phyloP scores from a whole-genome alignment of 1,284 basidiomycete species.

The Pterula multifida region DNA sequence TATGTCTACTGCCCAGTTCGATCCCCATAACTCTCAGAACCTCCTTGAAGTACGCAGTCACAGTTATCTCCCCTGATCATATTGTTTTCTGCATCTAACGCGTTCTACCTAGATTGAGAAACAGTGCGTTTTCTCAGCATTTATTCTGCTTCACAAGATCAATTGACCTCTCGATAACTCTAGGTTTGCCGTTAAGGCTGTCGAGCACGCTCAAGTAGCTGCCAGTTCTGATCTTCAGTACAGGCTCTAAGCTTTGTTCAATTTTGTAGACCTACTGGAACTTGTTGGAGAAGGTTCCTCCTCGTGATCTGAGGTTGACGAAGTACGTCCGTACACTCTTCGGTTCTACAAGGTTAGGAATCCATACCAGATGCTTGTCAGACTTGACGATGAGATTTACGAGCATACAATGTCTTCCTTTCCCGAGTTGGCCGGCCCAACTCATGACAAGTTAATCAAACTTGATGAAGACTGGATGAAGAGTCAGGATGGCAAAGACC shows the following conservation, averaged over 20 bases:
- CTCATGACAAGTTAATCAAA: slow-evolving; percentile 56
- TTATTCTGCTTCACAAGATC: slow-evolving; percentile 6
- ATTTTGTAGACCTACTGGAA: slow-evolving; percentile 87
- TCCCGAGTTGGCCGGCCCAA: slow-evolving; percentile 66
- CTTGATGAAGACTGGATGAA: slow-evolving; percentile 96
- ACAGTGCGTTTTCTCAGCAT: slow-evolving; percentile 46
- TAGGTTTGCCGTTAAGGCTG: slow-evolving; percentile 92
- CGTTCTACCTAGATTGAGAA: slow-evolving; percentile 71
- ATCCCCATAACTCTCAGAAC: slow-evolving; percentile 83
- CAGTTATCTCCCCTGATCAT: neutral
- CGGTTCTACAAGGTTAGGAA: too few species aligned
- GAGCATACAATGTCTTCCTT: slow-evolving; percentile 69
- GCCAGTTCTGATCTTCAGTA: slow-evolving; percentile 1
- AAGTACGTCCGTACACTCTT: slow-evolving; percentile 37
- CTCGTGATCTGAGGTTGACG: slow-evolving; percentile 69
- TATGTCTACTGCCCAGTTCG: slow-evolving; percentile 41
- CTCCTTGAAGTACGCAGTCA: slow-evolving; percentile 55
- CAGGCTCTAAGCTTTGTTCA: slow-evolving; percentile 8
- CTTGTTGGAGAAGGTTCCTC: slow-evolving; percentile 74
- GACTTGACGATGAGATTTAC: slow-evolving; percentile 88
- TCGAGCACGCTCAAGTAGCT: slow-evolving; percentile 85
- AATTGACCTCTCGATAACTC: slow-evolving; percentile 5
- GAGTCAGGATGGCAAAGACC: slow-evolving; percentile 78
- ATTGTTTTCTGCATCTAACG: neutral
- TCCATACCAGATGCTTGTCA: slow-evolving; percentile 22